phyloP scores from a whole-genome alignment of 306 rosid species.

The Quercus aquifolioides region DNA sequence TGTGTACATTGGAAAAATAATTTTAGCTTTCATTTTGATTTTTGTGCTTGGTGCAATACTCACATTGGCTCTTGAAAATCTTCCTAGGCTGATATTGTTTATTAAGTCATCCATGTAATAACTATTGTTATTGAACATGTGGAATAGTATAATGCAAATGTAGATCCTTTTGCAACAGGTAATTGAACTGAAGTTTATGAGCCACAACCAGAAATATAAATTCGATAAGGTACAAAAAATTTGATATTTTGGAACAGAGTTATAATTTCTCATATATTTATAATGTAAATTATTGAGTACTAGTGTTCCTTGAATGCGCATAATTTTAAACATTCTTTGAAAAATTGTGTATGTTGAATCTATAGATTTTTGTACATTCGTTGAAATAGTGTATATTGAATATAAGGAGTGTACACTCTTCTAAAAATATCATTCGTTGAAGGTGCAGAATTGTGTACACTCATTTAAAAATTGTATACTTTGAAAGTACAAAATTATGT shows the following conservation, averaged over 20 bases:
- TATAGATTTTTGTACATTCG: too few relatives aligned
- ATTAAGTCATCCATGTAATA: conserved; percentile 27
- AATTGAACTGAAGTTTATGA: background rate
- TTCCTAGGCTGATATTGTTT: conserved; percentile 49
- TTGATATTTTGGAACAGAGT: background rate
- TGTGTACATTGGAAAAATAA: conserved; percentile 48
- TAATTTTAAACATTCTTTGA: too few relatives aligned
- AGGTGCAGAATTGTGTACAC: too few relatives aligned
- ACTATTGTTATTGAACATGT: conserved; percentile 7
- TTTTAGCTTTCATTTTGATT: conserved; percentile 52
- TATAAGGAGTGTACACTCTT: too few relatives aligned
- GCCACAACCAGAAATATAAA: background rate
- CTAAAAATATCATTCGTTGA: too few relatives aligned
- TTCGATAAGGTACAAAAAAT: background rate
- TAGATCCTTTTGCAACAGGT: background rate
- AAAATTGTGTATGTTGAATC: too few relatives aligned
- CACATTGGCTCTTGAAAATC: conserved; percentile 66
- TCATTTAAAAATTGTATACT: too few relatives aligned
- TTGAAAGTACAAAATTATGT: too few relatives aligned
- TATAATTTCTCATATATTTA: too few relatives aligned
- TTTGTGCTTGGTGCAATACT: conserved; percentile 63
- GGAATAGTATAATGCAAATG: background rate
- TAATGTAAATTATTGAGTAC: too few relatives aligned
- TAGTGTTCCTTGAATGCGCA: too few relatives aligned
- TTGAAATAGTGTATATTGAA: too few relatives aligned